Conservation (phyloP, 306 rosid species). For the Cucurbita pepo region DNA sequence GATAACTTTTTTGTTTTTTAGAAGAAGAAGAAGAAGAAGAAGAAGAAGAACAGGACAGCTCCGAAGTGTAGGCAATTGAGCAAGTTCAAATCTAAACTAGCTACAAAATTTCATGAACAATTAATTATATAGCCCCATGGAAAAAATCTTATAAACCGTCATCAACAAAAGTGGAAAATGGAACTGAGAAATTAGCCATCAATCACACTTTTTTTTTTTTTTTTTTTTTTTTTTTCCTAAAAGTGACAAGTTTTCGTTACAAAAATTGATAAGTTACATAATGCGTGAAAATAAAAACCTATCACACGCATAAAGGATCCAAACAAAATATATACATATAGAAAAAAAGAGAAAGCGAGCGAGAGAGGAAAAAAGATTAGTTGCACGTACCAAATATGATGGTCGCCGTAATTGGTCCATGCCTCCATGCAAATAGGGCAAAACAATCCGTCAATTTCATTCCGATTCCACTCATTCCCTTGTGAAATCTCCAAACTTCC, state of each 20-base stretch:
- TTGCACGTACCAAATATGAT: slow-evolving; percentile 42
- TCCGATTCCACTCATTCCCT: slow-evolving; percentile 30
- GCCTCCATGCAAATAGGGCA: slow-evolving; percentile 84
- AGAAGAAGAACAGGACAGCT: too few relatives aligned
- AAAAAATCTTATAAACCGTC: not conserved
- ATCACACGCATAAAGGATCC: not conserved
- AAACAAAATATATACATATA: not conserved
- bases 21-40: too few relatives aligned
- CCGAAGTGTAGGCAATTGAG: not conserved
- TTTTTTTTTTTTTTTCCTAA: not conserved
- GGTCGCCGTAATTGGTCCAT: slow-evolving; percentile 58
- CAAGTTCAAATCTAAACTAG: not conserved
- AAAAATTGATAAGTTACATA: not conserved
- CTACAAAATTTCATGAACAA: not conserved
- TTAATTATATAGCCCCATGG: not conserved
- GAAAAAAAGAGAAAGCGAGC: not conserved
- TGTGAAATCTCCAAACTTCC: slow-evolving; percentile 24
- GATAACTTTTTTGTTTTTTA: not conserved
- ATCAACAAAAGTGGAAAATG: not conserved
- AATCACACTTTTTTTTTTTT: not conserved
- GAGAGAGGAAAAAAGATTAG: not conserved
- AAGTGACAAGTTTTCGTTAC: not conserved
- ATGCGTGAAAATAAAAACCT: not conserved
- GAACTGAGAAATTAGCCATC: not conserved
- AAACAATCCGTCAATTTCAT: slow-evolving; percentile 42